phyloP scores from a whole-genome alignment of 2,329 filamentous ascomycete genomes.

The Microsporum audouinii region DNA sequence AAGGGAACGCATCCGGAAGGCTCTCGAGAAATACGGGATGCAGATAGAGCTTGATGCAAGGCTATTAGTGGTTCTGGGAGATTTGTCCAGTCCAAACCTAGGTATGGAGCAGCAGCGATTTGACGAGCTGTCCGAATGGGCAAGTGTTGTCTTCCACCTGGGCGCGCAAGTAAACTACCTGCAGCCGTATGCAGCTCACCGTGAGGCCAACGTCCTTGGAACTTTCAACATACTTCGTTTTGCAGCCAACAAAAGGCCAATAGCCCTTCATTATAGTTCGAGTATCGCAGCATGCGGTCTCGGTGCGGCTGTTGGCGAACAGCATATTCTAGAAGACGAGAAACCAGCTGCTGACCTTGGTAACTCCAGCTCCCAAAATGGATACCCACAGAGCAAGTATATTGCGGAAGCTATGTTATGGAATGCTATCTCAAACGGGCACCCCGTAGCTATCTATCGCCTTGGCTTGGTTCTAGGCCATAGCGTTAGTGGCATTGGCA shows the following conservation, averaged over 20 bases:
- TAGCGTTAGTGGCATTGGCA: not conserved
- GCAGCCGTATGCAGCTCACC: not conserved
- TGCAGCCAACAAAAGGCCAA: slow-evolving; percentile 23
- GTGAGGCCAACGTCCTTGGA: not conserved
- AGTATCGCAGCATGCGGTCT: not conserved
- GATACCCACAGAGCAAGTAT: slow-evolving; percentile 83
- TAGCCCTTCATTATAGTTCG: slow-evolving; percentile 17
- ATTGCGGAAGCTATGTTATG: slow-evolving; percentile 47
- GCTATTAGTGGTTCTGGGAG: slow-evolving; percentile 37
- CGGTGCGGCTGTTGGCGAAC: not conserved
- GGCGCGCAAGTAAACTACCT: not conserved
- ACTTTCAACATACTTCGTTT: slow-evolving; percentile 34
- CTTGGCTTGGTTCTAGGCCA: not conserved
- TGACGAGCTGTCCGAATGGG: slow-evolving; percentile 31
- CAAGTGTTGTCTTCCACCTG: slow-evolving; percentile 1
- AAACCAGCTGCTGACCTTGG: not conserved
- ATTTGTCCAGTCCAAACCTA: slow-evolving; percentile 52
- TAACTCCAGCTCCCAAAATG: slow-evolving; percentile 22
- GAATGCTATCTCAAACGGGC: not conserved
- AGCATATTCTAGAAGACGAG: not conserved
- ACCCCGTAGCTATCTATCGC: not conserved
- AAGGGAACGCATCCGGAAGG: slow-evolving; percentile 29
- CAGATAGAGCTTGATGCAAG: slow-evolving; percentile 5
- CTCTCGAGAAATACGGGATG: slow-evolving; percentile 38
- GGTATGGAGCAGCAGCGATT: slow-evolving; percentile 36